Conservation (phyloP, 179 eudicot species). For the Corrigiola litoralis region DNA sequence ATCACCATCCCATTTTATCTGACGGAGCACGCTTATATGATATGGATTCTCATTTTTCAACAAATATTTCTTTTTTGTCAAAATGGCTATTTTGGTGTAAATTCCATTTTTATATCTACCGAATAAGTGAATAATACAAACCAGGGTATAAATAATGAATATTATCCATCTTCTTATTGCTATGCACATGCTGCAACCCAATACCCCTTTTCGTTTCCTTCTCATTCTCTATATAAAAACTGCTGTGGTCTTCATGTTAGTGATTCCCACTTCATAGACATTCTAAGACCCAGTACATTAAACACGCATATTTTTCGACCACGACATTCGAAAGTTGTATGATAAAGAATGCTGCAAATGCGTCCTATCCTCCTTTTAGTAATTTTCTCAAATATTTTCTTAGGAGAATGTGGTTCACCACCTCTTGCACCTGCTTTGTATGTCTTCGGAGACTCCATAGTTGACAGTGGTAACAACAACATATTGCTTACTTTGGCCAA, state of each 20-base stretch:
- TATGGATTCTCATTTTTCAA: too few relatives aligned
- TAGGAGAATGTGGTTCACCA: background rate
- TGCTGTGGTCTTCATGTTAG: background rate
- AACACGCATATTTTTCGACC: background rate
- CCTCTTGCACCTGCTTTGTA: conserved; percentile 39
- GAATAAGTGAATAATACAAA: too few relatives aligned
- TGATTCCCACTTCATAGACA: background rate
- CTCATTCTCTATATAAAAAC: too few relatives aligned
- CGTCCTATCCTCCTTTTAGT: background rate
- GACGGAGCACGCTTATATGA: too few relatives aligned
- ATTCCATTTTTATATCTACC: too few relatives aligned
- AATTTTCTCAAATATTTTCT: background rate
- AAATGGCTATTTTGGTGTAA: too few relatives aligned
- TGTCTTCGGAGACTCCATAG: conserved; percentile 50
- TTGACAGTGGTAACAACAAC: conserved; percentile 51
- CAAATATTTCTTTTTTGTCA: too few relatives aligned
- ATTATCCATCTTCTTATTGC: too few relatives aligned
- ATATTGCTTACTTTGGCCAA: conserved; percentile 32
- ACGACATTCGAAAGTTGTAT: background rate
- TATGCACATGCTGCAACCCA: too few relatives aligned
- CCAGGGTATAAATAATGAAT: too few relatives aligned
- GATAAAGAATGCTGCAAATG: background rate
- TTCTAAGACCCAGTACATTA: background rate
- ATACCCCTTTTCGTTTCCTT: too few relatives aligned
- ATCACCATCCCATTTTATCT: too few relatives aligned